Base-by-base conservation (phyloP, 371 early-diverging fungal species). In the Batkoa obscura region DNA sequence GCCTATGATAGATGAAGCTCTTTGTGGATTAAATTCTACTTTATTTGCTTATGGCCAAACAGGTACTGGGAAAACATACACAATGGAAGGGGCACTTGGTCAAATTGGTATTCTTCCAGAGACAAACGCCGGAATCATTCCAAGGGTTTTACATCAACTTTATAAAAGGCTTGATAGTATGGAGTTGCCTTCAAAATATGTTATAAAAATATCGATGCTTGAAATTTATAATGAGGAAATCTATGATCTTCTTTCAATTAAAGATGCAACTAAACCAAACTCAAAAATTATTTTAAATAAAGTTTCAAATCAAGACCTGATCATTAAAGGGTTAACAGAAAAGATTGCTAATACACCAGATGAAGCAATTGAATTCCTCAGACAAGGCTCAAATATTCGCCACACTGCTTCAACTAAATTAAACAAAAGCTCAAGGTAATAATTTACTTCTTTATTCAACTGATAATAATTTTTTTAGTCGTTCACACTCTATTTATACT, bases 151-250 rank as follows among this genome's bases (percentile, higher is more conserved):
- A 53, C 67, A 84, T 56, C 73, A 80, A 35, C 71, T 99, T 42
- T 96, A 94, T 66, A 71, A 78, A 15, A 75, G 75, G 2, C 68
- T 88, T 23, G 62, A 65, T 0, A 67, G 78, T 0, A 10, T 36
- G 36, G 13, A 17, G 32, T 71, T 83, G 10, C 86, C 83, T 45
- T 76, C 89, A 62, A 88, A 90, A 66, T 90, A 91, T 66, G 88
- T 87, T 15, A 91, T 94, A 59, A 86, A 84, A 65, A 81, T 88
- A 30, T 89, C 90, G n/a, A 94, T 82, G 71, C 87, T 98, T 85
- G 99, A 99, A 76, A 93, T 99, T 60, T 99, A 99, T 76, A 99
- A 98, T 89, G 99, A 99, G 63, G 86, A 84, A 66, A 86, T 99
- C 57, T 78, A 89, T 54, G 98, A 98, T 79, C 72, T 99, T 64